phyloP scores from a whole-genome alignment of 768 basidiomycete genomes.

The Termitomyces titanicus region DNA sequence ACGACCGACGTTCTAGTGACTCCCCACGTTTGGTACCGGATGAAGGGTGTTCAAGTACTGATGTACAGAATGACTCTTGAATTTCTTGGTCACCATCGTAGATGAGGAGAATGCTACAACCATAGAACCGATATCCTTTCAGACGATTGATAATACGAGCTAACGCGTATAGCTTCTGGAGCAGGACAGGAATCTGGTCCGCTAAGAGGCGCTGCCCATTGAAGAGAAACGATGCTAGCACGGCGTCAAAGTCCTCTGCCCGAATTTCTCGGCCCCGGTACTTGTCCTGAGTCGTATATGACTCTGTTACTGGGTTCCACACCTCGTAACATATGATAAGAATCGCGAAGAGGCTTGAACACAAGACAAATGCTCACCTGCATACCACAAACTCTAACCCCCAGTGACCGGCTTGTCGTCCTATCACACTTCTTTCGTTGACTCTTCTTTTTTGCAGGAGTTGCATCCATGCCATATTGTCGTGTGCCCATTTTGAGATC shows the following conservation, averaged over 20 bases:
- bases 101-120: slow-evolving; percentile 93
- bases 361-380: slow-evolving; percentile 60
- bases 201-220: slow-evolving; percentile 82
- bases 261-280: slow-evolving; percentile 91
- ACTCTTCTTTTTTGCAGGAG: slow-evolving; percentile 90
- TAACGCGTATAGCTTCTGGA: slow-evolving; percentile 91
- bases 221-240: slow-evolving; percentile 79
- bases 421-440: slow-evolving; percentile 98
- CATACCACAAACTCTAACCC: slow-evolving; percentile 97
- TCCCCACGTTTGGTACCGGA: slow-evolving; percentile 74
- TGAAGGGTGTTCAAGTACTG: slow-evolving; percentile 59
- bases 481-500: slow-evolving; percentile 99
- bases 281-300: slow-evolving; percentile 93
- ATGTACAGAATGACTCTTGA: slow-evolving; percentile 70
- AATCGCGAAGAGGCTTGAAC: background rate
- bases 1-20: slow-evolving; percentile 60
- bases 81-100: slow-evolving; percentile 93
- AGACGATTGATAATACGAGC: slow-evolving; percentile 86
- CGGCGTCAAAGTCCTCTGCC: slow-evolving; percentile 77
- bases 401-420: slow-evolving; percentile 88
- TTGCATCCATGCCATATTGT: slow-evolving; percentile 97
- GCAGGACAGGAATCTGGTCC: slow-evolving; percentile 88
- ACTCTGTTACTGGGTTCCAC: slow-evolving; percentile 83
- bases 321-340: slow-evolving; percentile 49
- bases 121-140: slow-evolving; percentile 97